phyloP scores from a whole-genome alignment of 2,329 filamentous ascomycete genomes.

The Cucurbitaria berberidis region DNA sequence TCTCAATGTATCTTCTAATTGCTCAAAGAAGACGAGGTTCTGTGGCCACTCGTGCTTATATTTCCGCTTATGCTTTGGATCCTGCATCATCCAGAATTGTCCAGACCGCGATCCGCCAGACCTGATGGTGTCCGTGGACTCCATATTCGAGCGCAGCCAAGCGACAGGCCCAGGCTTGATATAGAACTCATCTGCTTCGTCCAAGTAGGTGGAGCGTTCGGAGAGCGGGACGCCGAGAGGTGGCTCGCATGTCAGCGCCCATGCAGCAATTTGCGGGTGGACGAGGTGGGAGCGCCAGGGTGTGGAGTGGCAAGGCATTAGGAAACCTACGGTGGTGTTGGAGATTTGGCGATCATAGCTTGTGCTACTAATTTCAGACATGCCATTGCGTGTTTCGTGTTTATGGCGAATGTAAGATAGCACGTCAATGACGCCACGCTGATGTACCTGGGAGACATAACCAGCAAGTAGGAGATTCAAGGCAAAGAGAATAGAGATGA shows the following conservation, averaged over 20 bases:
- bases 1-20: slow-evolving; percentile 59
- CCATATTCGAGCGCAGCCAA: slow-evolving; percentile 55
- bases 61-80: slow-evolving; percentile 26
- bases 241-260: slow-evolving; percentile 89
- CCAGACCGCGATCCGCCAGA: slow-evolving; percentile 24
- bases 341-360: slow-evolving; percentile 1
- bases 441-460: slow-evolving; percentile 77
- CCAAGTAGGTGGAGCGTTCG: slow-evolving; percentile 73
- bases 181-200: slow-evolving; percentile 94
- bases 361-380: slow-evolving; percentile 52
- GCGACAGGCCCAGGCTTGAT: slow-evolving; percentile 57
- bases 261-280: slow-evolving; percentile 74
- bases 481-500: slow-evolving; percentile 62
- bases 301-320: slow-evolving; percentile 95
- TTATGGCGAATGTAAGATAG: slow-evolving; percentile 76
- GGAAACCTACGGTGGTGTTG: slow-evolving; percentile 70
- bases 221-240: slow-evolving; percentile 71
- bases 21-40: slow-evolving; percentile 62
- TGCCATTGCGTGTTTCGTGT: slow-evolving; percentile 60
- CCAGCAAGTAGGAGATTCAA: slow-evolving; percentile 73
- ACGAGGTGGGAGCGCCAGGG: slow-evolving; percentile 91
- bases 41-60: slow-evolving; percentile 50
- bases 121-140: slow-evolving; percentile 30
- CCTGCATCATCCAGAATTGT: slow-evolving; percentile 31
- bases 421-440: slow-evolving; percentile 78